phyloP scores from a whole-genome alignment of 768 basidiomycete genomes.

The Tremella yokohamensis region DNA sequence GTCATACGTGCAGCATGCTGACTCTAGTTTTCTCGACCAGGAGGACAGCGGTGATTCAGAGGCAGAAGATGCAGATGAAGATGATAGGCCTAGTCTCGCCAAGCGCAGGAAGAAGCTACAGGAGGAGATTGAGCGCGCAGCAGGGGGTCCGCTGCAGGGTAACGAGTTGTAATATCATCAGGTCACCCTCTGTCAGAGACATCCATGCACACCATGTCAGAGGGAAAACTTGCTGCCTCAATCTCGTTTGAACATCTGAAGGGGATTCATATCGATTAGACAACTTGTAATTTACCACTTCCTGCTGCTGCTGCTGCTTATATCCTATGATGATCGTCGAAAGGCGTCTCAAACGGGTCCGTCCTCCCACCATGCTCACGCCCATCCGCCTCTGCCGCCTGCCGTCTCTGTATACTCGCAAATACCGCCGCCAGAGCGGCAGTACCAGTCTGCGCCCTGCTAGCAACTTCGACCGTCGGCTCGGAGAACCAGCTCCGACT shows the following conservation, averaged over 20 bases:
- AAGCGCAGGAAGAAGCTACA: slow-evolving; percentile 28
- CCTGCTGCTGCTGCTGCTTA: no score
- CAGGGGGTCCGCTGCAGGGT: slow-evolving; percentile 27
- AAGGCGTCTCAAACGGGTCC: slow-evolving; percentile 13
- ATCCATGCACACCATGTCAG: no score
- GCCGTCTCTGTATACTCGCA: slow-evolving; percentile 8
- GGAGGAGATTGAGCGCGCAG: slow-evolving; percentile 34
- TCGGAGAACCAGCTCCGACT: slow-evolving; percentile 2
- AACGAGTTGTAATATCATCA: slow-evolving; percentile 4
- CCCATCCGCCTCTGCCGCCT: neutral
- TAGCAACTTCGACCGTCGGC: slow-evolving; percentile 2
- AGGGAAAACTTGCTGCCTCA: no score
- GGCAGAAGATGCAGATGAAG: slow-evolving; percentile 17
- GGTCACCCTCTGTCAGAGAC: no score
- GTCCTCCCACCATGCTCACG: neutral
- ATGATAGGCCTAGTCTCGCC: slow-evolving; percentile 5
- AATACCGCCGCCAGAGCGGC: slow-evolving; percentile 20
- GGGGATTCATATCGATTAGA: neutral
- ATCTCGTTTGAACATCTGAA: no score
- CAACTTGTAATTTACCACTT: neutral
- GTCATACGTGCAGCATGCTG: neutral
- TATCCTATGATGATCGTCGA: slow-evolving; percentile 3
- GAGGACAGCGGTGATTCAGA: no score
- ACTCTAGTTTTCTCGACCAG: slow-evolving; percentile 5
- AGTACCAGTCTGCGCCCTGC: slow-evolving; percentile 17